These are phyloP conservation scores for Adansonia gregorii DNA, from an alignment of 441 rosid species.

Conservation along the genomic window DNA sequence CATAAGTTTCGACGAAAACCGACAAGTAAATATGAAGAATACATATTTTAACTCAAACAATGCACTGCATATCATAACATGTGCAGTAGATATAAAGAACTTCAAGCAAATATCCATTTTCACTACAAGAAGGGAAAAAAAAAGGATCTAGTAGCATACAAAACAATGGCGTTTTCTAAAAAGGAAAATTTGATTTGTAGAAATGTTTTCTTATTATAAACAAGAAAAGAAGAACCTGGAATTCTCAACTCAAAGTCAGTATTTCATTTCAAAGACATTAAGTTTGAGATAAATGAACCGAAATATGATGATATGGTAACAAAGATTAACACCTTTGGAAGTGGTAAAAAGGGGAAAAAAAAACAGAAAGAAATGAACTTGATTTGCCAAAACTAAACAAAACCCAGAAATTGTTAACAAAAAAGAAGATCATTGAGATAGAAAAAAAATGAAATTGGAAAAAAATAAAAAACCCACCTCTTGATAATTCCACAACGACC, in stretches of 20 bases:
- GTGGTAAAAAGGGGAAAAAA: too few species aligned
- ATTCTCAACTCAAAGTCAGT: not conserved
- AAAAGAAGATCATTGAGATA: not conserved
- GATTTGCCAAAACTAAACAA: not conserved
- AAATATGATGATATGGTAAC: not conserved
- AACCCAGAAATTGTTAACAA: conserved; percentile 11
- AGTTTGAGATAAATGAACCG: conserved; percentile 14
- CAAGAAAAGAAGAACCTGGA: not conserved
- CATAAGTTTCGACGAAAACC: not conserved
- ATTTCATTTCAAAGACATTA: not conserved
- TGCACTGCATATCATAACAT: too few species aligned
- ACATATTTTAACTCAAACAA: too few species aligned
- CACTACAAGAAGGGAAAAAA: too few species aligned
- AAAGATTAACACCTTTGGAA: too few species aligned
- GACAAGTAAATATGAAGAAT: not conserved
- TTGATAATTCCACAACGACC: conserved; percentile 64
- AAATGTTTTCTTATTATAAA: too few species aligned
- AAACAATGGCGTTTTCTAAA: too few species aligned
- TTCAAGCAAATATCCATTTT: too few species aligned
- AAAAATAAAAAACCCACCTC: conserved; percentile 55
- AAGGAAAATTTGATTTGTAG: too few species aligned
- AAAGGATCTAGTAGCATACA: too few species aligned
- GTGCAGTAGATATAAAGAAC: too few species aligned
- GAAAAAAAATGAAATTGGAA: not conserved
- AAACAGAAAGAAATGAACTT: not conserved